phyloP scores from a whole-genome alignment of 2,329 filamentous ascomycete species.

The Hypoxylon sp. region DNA sequence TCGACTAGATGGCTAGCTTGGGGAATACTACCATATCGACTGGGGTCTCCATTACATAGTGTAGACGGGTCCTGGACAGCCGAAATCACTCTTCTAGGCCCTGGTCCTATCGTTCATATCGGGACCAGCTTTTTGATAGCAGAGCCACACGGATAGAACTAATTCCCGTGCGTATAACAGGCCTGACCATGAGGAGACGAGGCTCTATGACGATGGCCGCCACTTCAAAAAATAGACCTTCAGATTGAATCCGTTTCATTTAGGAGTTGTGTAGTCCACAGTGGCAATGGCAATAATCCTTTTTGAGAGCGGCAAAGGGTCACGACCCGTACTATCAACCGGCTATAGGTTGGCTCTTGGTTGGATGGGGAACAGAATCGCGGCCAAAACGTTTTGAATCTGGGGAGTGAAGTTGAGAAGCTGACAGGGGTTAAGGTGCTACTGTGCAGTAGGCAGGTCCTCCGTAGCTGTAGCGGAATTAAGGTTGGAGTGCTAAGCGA shows the following conservation, averaged over 20 bases:
- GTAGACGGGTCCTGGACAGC: conserved; percentile 42
- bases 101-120: conserved; percentile 22
- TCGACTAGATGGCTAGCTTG: conserved; percentile 36
- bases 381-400: conserved; percentile 40
- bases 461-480: conserved; percentile 45
- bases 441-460: conserved; percentile 47
- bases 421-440: conserved; percentile 39
- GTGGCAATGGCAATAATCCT: neutral
- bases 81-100: conserved; percentile 35
- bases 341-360: conserved; percentile 12
- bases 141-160: conserved; percentile 37
- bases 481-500: conserved; percentile 53
- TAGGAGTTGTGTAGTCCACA: conserved; percentile 10
- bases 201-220: conserved; percentile 22
- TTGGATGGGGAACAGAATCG: conserved; percentile 14
- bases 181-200: conserved; percentile 24
- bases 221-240: conserved; percentile 4
- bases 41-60: conserved; percentile 29
- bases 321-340: neutral
- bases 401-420: conserved; percentile 29
- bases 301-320: conserved; percentile 1
- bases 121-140: conserved; percentile 35
- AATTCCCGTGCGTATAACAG: conserved; percentile 11
- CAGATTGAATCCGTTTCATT: conserved; percentile 20
- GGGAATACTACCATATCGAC: conserved; percentile 42